phyloP scores from a whole-genome alignment of 495 filamentous ascomycete genomes.

The Xanthoparmelia taractica region DNA sequence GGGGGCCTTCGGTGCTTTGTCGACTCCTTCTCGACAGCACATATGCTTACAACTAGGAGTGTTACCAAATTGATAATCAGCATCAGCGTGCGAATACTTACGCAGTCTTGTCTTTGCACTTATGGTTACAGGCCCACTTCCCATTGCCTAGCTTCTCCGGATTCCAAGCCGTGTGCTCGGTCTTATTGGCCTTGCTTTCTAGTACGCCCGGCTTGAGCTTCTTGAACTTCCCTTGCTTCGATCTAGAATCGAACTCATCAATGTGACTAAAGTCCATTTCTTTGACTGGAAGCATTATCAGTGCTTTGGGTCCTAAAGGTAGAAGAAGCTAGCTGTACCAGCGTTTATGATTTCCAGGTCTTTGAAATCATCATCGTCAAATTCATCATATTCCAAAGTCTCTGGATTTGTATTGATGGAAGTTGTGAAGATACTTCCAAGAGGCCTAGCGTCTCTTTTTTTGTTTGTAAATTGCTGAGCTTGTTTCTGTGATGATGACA shows the following conservation, averaged over 20 bases:
- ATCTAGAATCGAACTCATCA: slow-evolving; percentile 33
- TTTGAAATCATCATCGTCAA: slow-evolving; percentile 49
- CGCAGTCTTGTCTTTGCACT: slow-evolving; percentile 66
- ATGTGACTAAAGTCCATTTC: slow-evolving; percentile 38
- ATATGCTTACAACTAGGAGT: slow-evolving; percentile 60
- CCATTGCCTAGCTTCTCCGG: slow-evolving; percentile 64
- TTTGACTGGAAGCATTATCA: slow-evolving; percentile 4
- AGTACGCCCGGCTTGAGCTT: neutral
- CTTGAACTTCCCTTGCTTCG: neutral
- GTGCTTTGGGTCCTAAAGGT: neutral
- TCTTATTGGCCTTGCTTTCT: slow-evolving; percentile 2
- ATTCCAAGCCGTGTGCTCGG: slow-evolving; percentile 29
- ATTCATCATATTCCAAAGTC: slow-evolving; percentile 35
- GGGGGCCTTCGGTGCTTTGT: slow-evolving; percentile 62
- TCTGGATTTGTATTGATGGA: slow-evolving; percentile 12
- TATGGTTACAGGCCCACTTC: slow-evolving; percentile 82
- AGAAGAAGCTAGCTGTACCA: slow-evolving; percentile 20
- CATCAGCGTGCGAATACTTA: slow-evolving; percentile 24
- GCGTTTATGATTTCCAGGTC: slow-evolving; percentile 49
- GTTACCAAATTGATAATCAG: neutral
- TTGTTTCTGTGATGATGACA: slow-evolving; percentile 10
- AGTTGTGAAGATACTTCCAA: slow-evolving; percentile 17
- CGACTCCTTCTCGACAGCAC: slow-evolving; percentile 83
- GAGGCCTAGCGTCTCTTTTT: neutral
- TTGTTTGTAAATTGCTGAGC: neutral